Evolutionary conservation across 371 early-diverging fungal species (phyloP), one percentile per base, ranked within the genome.

Genomic region (Rhizomucor miehei): DNA sequence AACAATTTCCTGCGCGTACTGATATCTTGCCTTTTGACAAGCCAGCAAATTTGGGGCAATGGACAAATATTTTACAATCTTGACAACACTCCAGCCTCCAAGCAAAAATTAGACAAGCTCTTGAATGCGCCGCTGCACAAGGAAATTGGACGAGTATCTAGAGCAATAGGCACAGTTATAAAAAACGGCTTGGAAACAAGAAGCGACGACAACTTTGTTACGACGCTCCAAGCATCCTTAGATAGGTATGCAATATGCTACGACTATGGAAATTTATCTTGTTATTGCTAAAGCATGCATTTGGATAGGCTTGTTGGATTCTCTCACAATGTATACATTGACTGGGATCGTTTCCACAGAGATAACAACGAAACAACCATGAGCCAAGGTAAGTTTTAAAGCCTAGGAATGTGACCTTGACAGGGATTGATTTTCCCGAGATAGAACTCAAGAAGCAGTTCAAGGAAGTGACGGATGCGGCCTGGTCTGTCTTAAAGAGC

Each of bases 101-200:
- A 58, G 17, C 43, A 52, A 0, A 35, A 58, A 13, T 39, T 73
- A 1, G 49, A 56, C 1, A 23, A 46, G 2, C 54, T 73, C 14
- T 20, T 56, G 0, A 24, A 63, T 1, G 55, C 65, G 6, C 59
- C 67, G n/a, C 24, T 73, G 4, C 65, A 67, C 44, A 77, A 71
- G 52, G 74, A 77, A 29, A 65, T 77, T 48, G 77, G 77, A 11
- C 61, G 77, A 54, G 63, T 77, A 12, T 73, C 72, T 17, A 63
- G 77, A 25, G 66, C 70, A 0, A 55, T 69, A 16, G 74, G 62
- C 5, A 67, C 66, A 21, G 19, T 69, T 0, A 60, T 66, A 14
- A 45, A 61, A 21, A 23, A 54, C 24, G 41, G 52, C n/a, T 38
- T 70, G 20, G 49, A 56, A 36, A 12, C 16, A 1, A 47, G 48